These are phyloP conservation scores for Ilex paraguariensis DNA, from an alignment of 305 asterid genomes.

Conservation along the genomic window DNA sequence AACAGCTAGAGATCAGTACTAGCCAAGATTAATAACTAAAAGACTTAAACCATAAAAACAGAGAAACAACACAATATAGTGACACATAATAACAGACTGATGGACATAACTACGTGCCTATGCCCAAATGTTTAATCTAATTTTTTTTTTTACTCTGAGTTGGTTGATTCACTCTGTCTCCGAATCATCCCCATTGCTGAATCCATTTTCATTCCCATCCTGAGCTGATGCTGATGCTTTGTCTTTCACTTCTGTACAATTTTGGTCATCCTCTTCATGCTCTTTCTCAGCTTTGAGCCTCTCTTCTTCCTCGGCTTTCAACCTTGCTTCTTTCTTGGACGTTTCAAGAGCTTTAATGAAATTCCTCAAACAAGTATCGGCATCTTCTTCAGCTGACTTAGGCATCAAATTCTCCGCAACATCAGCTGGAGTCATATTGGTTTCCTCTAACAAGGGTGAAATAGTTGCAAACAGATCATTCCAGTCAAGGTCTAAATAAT, in stretches of 20 bases:
- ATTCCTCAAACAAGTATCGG: not conserved
- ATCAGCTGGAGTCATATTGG: not conserved
- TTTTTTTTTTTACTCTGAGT: too few relatives aligned
- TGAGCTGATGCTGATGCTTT: not conserved
- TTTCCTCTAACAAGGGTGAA: not conserved
- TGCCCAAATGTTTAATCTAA: too few relatives aligned
- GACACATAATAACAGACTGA: too few relatives aligned
- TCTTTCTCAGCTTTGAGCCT: not conserved
- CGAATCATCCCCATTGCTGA: not conserved
- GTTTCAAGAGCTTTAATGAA: too few relatives aligned
- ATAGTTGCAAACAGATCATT: not conserved
- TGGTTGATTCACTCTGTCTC: too few relatives aligned
- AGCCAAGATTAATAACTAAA: too few relatives aligned
- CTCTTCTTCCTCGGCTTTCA: not conserved
- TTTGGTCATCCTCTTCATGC: not conserved
- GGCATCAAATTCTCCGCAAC: not conserved
- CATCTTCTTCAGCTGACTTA: not conserved
- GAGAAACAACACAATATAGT: too few relatives aligned
- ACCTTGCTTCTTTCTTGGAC: not conserved
- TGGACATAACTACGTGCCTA: too few relatives aligned
- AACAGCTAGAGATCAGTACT: too few relatives aligned
- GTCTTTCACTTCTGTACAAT: not conserved
- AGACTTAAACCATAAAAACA: too few relatives aligned
- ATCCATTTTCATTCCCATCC: not conserved
- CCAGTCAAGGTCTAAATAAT: constrained; percentile 3